These are phyloP conservation scores for Fimicolochytrium jonesii DNA, from an alignment of 192 early-diverging fungal genomes.

Conservation along the genomic window DNA sequence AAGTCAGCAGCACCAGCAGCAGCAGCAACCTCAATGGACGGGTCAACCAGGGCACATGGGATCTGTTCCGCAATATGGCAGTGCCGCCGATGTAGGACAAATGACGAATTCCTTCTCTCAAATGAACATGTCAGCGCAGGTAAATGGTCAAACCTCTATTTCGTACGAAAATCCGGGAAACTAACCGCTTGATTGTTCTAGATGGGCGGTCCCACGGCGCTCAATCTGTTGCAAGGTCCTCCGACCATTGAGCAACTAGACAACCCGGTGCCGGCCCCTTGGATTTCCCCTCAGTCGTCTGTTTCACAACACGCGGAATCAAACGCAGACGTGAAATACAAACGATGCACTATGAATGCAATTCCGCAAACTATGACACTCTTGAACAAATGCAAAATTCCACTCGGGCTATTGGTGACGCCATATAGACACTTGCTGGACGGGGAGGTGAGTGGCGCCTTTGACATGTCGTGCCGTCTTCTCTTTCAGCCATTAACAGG, in stretches of 20 bases:
- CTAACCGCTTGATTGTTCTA: background rate
- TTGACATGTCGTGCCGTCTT: background rate
- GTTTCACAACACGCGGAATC: constrained; percentile 45
- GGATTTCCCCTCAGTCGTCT: constrained; percentile 28
- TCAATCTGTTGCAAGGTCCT: constrained; percentile 32
- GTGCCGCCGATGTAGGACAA: no score
- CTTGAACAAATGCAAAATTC: constrained; percentile 82
- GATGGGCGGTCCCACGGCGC: constrained; percentile 3
- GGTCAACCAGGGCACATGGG: background rate
- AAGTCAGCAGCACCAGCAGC: constrained; percentile 16
- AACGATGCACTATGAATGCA: constrained; percentile 85
- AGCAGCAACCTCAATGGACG: background rate
- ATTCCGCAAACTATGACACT: constrained; percentile 79
- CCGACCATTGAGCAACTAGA: constrained; percentile 14
- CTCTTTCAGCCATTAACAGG: background rate
- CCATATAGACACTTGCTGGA: constrained; percentile 73
- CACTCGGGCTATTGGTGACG: constrained; percentile 86
- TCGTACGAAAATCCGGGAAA: no score
- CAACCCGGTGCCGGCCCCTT: constrained; percentile 4
- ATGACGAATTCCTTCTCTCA: no score
- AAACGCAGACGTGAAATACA: constrained; percentile 74
- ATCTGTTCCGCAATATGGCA: no score
- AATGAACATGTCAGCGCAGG: no score
- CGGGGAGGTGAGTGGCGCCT: constrained; percentile 59
- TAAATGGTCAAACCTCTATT: no score